Percentiles rank a stretch among this genome's conserved stretches.
phyloP scores from a whole-genome alignment of 176 grass and related monocot species.

The Ensete glaucum region DNA sequence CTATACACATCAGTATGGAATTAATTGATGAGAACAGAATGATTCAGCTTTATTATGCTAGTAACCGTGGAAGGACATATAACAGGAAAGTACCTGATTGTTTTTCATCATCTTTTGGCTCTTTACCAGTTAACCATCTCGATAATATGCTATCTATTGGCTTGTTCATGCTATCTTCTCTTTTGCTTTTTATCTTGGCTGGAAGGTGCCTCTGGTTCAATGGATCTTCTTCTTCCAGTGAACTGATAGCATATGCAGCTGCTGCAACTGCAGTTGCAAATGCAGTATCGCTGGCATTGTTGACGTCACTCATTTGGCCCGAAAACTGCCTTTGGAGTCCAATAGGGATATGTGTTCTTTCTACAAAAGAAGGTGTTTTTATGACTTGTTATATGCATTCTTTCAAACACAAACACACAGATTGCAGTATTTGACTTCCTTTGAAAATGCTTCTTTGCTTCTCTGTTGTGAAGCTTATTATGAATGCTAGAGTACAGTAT shows the following conservation, averaged over 20 bases:
- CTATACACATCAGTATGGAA: neutral
- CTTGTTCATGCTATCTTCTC: constrained; percentile 36
- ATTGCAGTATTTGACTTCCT: neutral
- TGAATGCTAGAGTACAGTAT: too few species aligned
- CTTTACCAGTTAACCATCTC: constrained; percentile 51
- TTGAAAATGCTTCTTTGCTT: neutral
- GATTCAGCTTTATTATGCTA: neutral
- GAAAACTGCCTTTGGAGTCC: constrained; percentile 21
- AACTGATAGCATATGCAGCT: constrained; percentile 55
- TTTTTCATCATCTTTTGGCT: constrained; percentile 36
- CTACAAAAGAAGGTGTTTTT: constrained; percentile 1
- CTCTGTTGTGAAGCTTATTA: too few species aligned
- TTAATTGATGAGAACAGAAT: neutral
- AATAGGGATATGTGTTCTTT: neutral
- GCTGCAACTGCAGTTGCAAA: constrained; percentile 60
- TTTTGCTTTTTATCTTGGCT: constrained; percentile 13
- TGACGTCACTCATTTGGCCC: constrained; percentile 33
- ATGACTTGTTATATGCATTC: neutral
- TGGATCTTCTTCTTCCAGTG: constrained; percentile 47
- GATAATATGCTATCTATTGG: constrained; percentile 45
- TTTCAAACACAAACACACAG: neutral
- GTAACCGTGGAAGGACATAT: neutral
- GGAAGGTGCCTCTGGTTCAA: constrained; percentile 25
- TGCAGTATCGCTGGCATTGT: constrained; percentile 9
- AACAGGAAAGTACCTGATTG: constrained; percentile 37